Percentiles rank a stretch among this genome's conserved stretches.
Evolutionary conservation across 768 basidiomycete species (phyloP).

Genomic region (Naganishia kalamii): DNA sequence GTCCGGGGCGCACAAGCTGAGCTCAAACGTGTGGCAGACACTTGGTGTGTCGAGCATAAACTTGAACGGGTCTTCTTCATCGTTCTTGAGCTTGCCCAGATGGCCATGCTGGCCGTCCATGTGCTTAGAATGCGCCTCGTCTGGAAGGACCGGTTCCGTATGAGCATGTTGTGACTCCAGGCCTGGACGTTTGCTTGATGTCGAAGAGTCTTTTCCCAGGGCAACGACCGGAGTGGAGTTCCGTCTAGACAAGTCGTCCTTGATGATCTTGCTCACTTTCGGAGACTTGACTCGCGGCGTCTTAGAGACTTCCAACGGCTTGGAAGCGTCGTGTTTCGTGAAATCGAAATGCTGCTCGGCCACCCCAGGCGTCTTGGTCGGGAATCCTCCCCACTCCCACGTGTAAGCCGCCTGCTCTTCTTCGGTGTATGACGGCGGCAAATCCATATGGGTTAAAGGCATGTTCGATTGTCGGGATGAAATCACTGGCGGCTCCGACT

Average conservation of each 20-base stretch:
- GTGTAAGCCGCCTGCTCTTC: constrained; percentile 58
- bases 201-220: not conserved
- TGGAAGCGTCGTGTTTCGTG: not conserved
- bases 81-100: constrained; percentile 56
- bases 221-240: not conserved
- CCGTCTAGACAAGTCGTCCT: not conserved
- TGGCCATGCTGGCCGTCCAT: not conserved
- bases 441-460: not conserved
- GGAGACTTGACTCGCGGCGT: not conserved
- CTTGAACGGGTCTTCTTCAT: constrained; percentile 57
- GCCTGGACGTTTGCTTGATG: not conserved
- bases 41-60: constrained; percentile 64
- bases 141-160: not conserved
- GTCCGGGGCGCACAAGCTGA: constrained; percentile 57
- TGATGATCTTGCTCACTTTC: not conserved
- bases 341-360: not conserved
- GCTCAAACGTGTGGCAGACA: constrained; percentile 58
- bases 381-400: constrained; percentile 92
- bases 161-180: not conserved
- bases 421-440: not conserved
- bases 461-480: not conserved
- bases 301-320: not conserved
- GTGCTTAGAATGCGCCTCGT: not conserved
- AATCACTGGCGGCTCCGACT: constrained; percentile 20
- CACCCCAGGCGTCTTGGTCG: constrained; percentile 53